A percentile compares a stretch with the other conserved stretches of the same genome.
phyloP scores from a whole-genome alignment of 768 basidiomycete genomes.

The Dacryopinax spathularia region DNA sequence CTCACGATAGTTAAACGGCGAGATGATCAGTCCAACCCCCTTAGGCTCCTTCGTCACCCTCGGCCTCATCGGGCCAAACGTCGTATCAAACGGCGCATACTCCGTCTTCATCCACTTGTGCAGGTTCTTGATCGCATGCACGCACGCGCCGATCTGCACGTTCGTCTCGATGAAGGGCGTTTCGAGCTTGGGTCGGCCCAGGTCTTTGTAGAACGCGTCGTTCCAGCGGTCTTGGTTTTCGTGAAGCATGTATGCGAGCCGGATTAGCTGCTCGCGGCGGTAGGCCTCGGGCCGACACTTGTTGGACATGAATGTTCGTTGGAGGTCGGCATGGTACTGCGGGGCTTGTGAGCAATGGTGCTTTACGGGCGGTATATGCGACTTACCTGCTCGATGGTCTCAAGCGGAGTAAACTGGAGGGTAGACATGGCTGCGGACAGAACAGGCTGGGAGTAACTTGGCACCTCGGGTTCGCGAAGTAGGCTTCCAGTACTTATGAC shows the following conservation, averaged over 20 bases:
- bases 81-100: conserved; percentile 39
- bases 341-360: not conserved
- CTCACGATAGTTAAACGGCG: conserved; percentile 18
- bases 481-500: too few relatives aligned
- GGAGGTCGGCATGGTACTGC: not conserved
- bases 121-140: conserved; percentile 44
- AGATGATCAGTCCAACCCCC: conserved; percentile 17
- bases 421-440: not conserved
- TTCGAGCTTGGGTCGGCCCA: conserved; percentile 51
- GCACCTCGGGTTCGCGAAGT: too few relatives aligned
- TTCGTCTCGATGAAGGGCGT: conserved; percentile 48
- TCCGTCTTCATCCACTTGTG: conserved; percentile 63
- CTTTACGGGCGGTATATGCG: not conserved
- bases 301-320: conserved; percentile 37
- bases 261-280: conserved; percentile 62
- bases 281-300: conserved; percentile 52
- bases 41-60: conserved; percentile 62
- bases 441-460: too few relatives aligned
- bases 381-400: not conserved
- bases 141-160: conserved; percentile 36
- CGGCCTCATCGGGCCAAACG: conserved; percentile 46
- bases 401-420: not conserved
- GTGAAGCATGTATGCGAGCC: conserved; percentile 55
- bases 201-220: conserved; percentile 43
- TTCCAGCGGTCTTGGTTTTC: conserved; percentile 54